Base-by-base conservation (phyloP, 352 stramenopile species). In the Pythium brassicae region DNA sequence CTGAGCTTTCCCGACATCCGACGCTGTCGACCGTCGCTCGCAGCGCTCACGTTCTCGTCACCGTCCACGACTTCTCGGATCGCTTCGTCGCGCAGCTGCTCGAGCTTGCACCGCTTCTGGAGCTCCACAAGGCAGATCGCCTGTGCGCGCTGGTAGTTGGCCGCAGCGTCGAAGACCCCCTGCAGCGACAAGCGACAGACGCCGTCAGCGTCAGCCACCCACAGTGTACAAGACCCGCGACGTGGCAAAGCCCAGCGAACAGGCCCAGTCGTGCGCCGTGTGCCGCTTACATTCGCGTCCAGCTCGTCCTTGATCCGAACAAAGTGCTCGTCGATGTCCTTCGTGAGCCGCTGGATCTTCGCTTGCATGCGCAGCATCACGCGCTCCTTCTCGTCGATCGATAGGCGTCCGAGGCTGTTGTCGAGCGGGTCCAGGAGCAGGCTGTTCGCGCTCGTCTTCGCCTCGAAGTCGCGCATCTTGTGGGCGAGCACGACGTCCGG, bases 391-490 rank as follows among this genome's bases (percentile, higher is more conserved):
- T 92, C 78, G 53, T 89, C 78, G 20, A 92, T 61, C 27, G 63
- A 80, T 23, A 92, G 61, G 3, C 66, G 67, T 12, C 77, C 69
- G 37, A 92, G 62, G 51, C 65, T 72, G 5, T 65, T 73, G 43
- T 87, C 77, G 10, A 83, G 57, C 46, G 79, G 78, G 35, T 88
- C 78, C n/a, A 71, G 62, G 40, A 85, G 72, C 26, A 87, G 51
- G 12, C 59, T 68, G 19, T 76, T 74, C 10, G 68, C 57, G 53
- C 72, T 79, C 29, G 76, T 84, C 32, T 83, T 82, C 17, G 79
- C 78, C 53, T 92, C 79, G 58, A 90, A 90, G 43, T 88, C 78
- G 54, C 81, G 66, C 78, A 89, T 87, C 51, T 92, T 92, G 64
- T 92, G 79, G 54, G 71, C 69, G 42, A 92, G 47, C 43, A 92